Evolutionary conservation across 129 eudicot genomes (phyloP), one percentile per base, ranked within the genome.

Genomic region (Smallanthus sonchifolius): DNA sequence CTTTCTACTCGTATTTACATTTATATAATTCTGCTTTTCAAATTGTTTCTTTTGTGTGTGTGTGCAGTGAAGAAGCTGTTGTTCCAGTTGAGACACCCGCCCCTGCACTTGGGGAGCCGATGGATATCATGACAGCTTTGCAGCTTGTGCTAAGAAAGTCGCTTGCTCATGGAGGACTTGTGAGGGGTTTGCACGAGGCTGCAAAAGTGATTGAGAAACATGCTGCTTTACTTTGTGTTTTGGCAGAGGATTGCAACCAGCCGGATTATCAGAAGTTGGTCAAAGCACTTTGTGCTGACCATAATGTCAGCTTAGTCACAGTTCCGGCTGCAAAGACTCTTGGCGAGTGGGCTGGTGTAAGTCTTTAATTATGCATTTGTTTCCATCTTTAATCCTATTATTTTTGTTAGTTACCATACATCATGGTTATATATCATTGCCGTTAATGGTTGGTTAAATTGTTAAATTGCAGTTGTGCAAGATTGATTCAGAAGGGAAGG

Each of bases 281-380:
- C 54, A 91, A 85, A 75, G 87, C 91, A 0, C 88, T 91, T 39
- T 91, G 97, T 45, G 89, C 97, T 70, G 97, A 87, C 75, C 89
- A 91, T 62, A 87, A 87, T 61, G 91, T 85, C 16, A 86, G 74
- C 82, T 79, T 91, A 75, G 79, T 91, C 3, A 63, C 91, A 0
- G 91, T 87, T 57, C 91, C 94, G 9, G 83, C 87, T 82, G 89
- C 94, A 36, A 87, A 90, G 57, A 90, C 89, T 76, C 90, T 90
- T 14, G 96, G 96, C 65, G 96, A 87, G 70, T 90, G 91, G 96
- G 88, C 89, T 73, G 91, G 96, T 45, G 96, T 89, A 81, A 84
- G 96, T 83, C 6, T 35, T 43, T 48, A 61, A 8, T 19, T 10
- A 63, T 43, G 11, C 37, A 16, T 67, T 34, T 67, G 4, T 42